Evolutionary conservation across 2,329 filamentous ascomycete species (phyloP).

Genomic region (Calcarisporium arbuscula): DNA sequence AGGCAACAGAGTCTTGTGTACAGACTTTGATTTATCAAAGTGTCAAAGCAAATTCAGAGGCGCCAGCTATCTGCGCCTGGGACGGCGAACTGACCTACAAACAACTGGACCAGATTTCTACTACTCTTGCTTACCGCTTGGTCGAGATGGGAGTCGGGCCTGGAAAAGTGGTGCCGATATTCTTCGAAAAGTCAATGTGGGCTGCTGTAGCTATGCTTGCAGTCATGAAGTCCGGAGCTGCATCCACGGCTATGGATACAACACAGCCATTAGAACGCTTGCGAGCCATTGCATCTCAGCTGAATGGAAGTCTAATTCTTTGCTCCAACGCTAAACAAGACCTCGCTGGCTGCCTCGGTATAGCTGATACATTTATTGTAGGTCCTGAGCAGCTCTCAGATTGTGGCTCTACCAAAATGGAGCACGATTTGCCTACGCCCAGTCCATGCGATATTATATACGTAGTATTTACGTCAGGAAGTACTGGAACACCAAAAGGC

Average conservation of each 20-base stretch:
- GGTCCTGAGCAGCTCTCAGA: too few relatives aligned
- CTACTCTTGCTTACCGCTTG: background rate
- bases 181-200: constrained; percentile 21
- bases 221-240: constrained; percentile 12
- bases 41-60: constrained; percentile 14
- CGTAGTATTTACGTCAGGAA: constrained; percentile 2
- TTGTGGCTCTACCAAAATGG: too few relatives aligned
- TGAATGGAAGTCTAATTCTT: background rate
- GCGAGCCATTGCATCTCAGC: background rate
- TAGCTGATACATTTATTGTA: too few relatives aligned
- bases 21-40: constrained; percentile 19
- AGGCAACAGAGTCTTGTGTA: background rate
- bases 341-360: too few relatives aligned
- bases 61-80: constrained; percentile 6
- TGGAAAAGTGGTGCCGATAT: background rate
- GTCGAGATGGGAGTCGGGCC: background rate
- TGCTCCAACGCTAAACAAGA: too few relatives aligned
- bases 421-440: too few relatives aligned
- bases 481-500: constrained; percentile 1
- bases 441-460: too few relatives aligned
- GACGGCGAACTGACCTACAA: background rate
- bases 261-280: background rate
- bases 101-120: constrained; percentile 12
- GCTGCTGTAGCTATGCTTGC: constrained; percentile 12
- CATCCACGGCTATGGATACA: background rate